These are phyloP conservation scores for Leishmania aethiopica DNA, from an alignment of 208 protist species.

Conservation along the genomic window DNA sequence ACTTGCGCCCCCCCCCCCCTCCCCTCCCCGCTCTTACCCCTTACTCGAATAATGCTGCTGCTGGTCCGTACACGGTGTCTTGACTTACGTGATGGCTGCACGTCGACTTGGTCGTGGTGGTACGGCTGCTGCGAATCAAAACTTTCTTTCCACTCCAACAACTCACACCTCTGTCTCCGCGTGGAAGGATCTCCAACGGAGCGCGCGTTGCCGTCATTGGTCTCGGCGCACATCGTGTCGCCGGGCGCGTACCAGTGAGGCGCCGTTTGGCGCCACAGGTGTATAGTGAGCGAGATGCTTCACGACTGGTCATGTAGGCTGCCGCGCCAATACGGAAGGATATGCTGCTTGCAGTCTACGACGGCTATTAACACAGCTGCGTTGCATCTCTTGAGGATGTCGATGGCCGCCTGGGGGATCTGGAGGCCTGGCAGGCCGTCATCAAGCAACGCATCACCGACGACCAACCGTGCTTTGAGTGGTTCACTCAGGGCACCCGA, in stretches of 20 bases:
- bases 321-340: background rate
- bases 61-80: background rate
- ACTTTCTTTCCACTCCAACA: background rate
- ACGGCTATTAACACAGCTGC: slow-evolving; percentile 8
- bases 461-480: background rate
- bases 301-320: background rate
- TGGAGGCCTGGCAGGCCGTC: background rate
- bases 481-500: slow-evolving; percentile 1
- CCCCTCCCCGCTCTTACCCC: background rate
- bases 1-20: background rate
- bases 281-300: background rate
- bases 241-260: background rate
- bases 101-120: background rate
- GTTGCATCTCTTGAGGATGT: slow-evolving; percentile 4
- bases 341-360: slow-evolving; percentile 16
- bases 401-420: slow-evolving; percentile 1
- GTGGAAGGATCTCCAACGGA: background rate
- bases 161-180: background rate
- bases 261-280: background rate
- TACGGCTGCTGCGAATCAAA: background rate
- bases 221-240: background rate
- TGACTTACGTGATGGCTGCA: background rate
- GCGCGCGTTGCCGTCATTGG: background rate
- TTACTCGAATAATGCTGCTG: background rate
- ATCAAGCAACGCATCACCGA: background rate